phyloP scores from a whole-genome alignment of 768 basidiomycete genomes.

The Leccinum imitatum region DNA sequence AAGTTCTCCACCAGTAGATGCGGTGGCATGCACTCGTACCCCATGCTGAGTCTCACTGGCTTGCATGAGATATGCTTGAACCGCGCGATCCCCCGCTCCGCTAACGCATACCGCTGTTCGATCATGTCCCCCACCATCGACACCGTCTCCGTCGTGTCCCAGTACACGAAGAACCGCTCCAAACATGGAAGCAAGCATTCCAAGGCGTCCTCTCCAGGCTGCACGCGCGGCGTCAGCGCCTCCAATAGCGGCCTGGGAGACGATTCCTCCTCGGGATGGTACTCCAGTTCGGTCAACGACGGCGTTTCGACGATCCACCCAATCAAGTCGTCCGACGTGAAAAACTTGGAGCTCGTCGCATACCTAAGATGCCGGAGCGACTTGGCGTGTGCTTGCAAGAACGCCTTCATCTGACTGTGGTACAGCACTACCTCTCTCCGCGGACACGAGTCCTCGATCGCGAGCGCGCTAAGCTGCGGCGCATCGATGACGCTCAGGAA shows the following conservation, averaged over 20 bases:
- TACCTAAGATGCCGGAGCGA: conserved; percentile 17
- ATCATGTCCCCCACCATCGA: conserved; percentile 27
- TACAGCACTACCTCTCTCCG: conserved; percentile 16
- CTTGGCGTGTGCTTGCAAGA: conserved; percentile 12
- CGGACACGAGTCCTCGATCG: conserved; percentile 20
- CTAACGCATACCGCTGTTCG: conserved; percentile 20
- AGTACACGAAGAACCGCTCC: conserved; percentile 22
- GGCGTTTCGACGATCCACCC: conserved; percentile 18
- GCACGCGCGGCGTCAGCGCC: conserved; percentile 22
- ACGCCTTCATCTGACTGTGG: conserved; percentile 13
- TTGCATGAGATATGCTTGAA: conserved; percentile 24
- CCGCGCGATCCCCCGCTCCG: conserved; percentile 11
- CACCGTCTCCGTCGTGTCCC: conserved; percentile 28
- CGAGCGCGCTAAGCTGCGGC: conserved; percentile 17
- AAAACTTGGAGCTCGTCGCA: conserved; percentile 18
- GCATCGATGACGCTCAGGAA: conserved; percentile 15
- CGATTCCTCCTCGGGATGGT: conserved; percentile 23
- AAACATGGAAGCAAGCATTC: conserved; percentile 21
- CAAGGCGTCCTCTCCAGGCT: conserved; percentile 1
- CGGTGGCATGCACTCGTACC: conserved; percentile 20
- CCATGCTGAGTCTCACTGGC: conserved; percentile 12
- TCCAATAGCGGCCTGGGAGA: conserved; percentile 19
- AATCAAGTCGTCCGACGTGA: conserved; percentile 20
- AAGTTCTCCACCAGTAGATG: conserved; percentile 16
- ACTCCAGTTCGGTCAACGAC: conserved; percentile 22